Evolutionary conservation across 257 asterid species (phyloP), one percentile per base, ranked within the genome.

Genomic region (Scutellaria minor): DNA sequence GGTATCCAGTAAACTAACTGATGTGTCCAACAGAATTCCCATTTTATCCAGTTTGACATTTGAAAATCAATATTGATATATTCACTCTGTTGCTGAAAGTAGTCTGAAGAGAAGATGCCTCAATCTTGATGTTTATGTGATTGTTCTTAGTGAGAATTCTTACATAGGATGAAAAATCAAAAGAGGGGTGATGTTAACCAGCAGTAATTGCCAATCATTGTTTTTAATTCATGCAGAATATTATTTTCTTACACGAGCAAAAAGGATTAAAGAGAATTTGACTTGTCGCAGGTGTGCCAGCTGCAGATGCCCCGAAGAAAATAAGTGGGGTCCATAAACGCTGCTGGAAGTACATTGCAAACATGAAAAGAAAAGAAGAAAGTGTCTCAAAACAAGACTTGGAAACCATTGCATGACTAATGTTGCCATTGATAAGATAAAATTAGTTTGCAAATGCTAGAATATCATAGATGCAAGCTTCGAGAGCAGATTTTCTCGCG

Each of bases 311-410:
- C 11, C 89, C 97, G 44, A 94, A 94, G 90, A 94, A 94, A 85
- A 91, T 94, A 47, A 94, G 97, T 1, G 97, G 99, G 20, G 99
- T 94, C 46, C 96, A 94, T 77, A 94, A 91, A 78, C 92, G 97
- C 68, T 94, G 97, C 80, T 94, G 99, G 97, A 91, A 79, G 77
- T 95, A 88, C 74, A 75, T 95, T 52, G 81, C 88, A 5, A 81
- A 83, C 68, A 13, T 74, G 1, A 83, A 75, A 73, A 85, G 54
- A 79, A 52, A 77, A 2, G 89, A 78, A 76, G 84, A 75, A 72
- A 80, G 41, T 55, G 13, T 71, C 70, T 80, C 86, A 31, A 82
- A 74, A 48, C 78, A 66, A 45, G 93, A 85, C 47, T 71, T 72
- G 75, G 83, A 73, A 59, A 71, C 88, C 18, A 87, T 24, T 61